Evolutionary conservation across 768 basidiomycete species (phyloP), one percentile per base, ranked within the genome.

Genomic region (Lentinula sp.): DNA sequence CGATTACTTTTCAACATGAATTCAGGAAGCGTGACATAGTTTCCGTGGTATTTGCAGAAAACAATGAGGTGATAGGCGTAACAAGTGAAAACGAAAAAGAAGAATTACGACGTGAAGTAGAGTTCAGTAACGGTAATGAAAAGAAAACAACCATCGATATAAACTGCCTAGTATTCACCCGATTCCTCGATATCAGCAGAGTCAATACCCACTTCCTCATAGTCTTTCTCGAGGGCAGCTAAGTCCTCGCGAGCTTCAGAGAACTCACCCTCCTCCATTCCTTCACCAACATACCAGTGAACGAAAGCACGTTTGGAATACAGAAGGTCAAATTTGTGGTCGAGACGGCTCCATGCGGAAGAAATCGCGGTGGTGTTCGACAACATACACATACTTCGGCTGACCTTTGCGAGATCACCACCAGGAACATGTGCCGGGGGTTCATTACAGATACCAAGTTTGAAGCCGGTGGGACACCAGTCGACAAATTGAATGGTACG

Each of bases 211-310:
- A 90, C 93, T 75, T 96, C 92, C 73, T 94, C 91, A 69, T 93
- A 94, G 73, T 94, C 93, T 73, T 92, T 95, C 78, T 98, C 95
- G 62, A 98, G 85, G 6, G 96, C 96, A 46, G 96, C 96, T 63
- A 98, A 87, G 77, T 98, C 96, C 74, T 98, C 96, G 67, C 95
- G 90, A 50, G 96, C 96, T 77, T 97, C 95, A 51, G 93, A 95
- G 78, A 98, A 98, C 78, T 98, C 96, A 75, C 96, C 96, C 81
- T 98, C 96, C 73, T 98, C 96, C 96, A 98, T 98, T 80, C 96
- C 96, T 78, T 98, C 95, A 71, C 95, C 95, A 64, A 97, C 95
- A 70, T 95, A 96, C 94, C 93, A 91, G 73, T 91, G 89, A 28
- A 91, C 88, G 65, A 93, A 93, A 2, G 92, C 92, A 73, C 91